These are phyloP conservation scores for Fusarium caatingaense DNA, from an alignment of 2,329 filamentous ascomycete species.

Conservation along the genomic window DNA sequence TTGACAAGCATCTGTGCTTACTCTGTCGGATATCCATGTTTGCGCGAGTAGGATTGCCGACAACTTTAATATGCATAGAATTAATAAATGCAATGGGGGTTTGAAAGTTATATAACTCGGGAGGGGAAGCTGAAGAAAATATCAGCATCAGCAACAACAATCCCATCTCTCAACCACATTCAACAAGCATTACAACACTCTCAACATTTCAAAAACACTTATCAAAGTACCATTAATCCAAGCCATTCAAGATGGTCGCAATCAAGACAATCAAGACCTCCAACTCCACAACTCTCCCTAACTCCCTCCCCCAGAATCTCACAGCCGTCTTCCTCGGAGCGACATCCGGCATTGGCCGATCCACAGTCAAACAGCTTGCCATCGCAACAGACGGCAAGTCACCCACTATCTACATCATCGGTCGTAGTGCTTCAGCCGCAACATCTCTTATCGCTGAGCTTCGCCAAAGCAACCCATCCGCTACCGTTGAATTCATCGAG, in stretches of 20 bases:
- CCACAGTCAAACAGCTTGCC: conserved; percentile 23
- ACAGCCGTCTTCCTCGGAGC: conserved; percentile 34
- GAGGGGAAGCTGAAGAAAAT: neutral
- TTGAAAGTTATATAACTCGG: neutral
- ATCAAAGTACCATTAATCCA: neutral
- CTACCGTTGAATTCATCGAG: conserved; percentile 59
- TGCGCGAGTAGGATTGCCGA: neutral
- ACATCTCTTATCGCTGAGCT: conserved; percentile 56
- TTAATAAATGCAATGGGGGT: neutral
- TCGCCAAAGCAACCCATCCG: conserved; percentile 55
- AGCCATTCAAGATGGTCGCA: conserved; percentile 18
- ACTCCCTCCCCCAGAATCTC: conserved; percentile 7
- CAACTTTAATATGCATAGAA: neutral
- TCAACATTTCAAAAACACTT: neutral
- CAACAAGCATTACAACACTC: neutral
- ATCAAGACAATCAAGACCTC: conserved; percentile 21
- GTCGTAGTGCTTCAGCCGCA: conserved; percentile 54
- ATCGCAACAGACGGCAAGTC: conserved; percentile 12
- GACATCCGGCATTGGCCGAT: conserved; percentile 35
- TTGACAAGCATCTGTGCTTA: neutral
- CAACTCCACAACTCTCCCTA: conserved; percentile 10
- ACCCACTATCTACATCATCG: conserved; percentile 56
- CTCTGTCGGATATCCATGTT: conserved; percentile 20
- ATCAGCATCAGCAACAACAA: neutral
- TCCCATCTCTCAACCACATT: neutral